A percentile compares a stretch with the other conserved stretches of the same genome.
phyloP scores from a whole-genome alignment of 805 yeast genomes.

The Barnettozyma sp. region DNA sequence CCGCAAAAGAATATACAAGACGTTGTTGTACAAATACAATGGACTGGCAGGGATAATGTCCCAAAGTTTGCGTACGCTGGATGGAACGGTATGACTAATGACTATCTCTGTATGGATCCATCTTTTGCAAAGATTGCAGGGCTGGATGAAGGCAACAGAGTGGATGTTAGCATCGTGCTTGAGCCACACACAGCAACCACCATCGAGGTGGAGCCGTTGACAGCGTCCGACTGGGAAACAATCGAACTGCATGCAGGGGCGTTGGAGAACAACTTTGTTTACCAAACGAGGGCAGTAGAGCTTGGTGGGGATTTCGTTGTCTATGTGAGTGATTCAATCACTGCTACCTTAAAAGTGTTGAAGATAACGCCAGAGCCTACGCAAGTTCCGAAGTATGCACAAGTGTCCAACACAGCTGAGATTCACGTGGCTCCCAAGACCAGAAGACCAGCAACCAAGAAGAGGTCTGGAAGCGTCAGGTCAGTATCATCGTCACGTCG shows the following conservation, averaged over 20 bases:
- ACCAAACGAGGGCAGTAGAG: constrained; percentile 74
- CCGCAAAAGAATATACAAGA: constrained; percentile 41
- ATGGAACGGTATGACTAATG: constrained; percentile 56
- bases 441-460: constrained; percentile 26
- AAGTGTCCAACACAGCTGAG: constrained; percentile 57
- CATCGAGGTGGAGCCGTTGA: constrained; percentile 70
- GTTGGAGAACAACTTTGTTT: constrained; percentile 65
- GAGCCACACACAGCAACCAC: constrained; percentile 47
- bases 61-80: constrained; percentile 41
- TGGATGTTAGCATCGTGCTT: constrained; percentile 41
- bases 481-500: constrained; percentile 22
- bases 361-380: constrained; percentile 36
- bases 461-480: constrained; percentile 18
- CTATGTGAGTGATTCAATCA: constrained; percentile 55
- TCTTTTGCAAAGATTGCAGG: constrained; percentile 48
- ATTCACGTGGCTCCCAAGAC: constrained; percentile 71
- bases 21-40: constrained; percentile 43
- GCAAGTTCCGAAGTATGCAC: constrained; percentile 32
- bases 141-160: constrained; percentile 35
- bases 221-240: constrained; percentile 83
- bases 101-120: constrained; percentile 57
- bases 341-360: constrained; percentile 51
- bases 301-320: constrained; percentile 54
- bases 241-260: constrained; percentile 75
- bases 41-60: constrained; percentile 26